Percentiles rank a stretch among this genome's conserved stretches.
phyloP scores from a whole-genome alignment of 75 land plant genomes.

The Selaginella moellendorffii region DNA sequence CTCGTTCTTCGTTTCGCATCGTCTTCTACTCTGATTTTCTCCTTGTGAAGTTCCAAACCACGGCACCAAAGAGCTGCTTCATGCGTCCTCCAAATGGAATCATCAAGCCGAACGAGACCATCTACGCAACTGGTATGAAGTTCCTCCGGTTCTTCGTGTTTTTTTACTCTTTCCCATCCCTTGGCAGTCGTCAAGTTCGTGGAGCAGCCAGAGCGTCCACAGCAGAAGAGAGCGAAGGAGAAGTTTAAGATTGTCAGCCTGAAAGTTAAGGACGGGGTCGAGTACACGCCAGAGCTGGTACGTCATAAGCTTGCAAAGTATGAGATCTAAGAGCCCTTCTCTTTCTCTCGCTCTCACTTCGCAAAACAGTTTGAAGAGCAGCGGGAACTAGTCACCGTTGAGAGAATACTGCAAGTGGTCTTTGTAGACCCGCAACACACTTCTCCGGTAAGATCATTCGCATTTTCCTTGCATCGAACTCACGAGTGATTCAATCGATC shows the following conservation, averaged over 20 bases:
- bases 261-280: constrained; percentile 7
- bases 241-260: constrained; percentile 9
- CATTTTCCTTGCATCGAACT: neutral
- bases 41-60: constrained; percentile 66
- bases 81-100: constrained; percentile 95
- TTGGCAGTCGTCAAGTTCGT: constrained; percentile 8
- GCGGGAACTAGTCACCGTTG: constrained; percentile 58
- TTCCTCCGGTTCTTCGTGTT: neutral
- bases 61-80: constrained; percentile 91
- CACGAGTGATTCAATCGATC: neutral
- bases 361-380: constrained; percentile 65
- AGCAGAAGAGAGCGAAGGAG: constrained; percentile 1
- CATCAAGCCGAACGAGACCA: constrained; percentile 69
- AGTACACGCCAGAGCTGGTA: constrained; percentile 9
- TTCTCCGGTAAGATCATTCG: constrained; percentile 37
- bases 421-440: constrained; percentile 60
- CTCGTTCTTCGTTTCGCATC: neutral
- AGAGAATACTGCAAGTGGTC: constrained; percentile 60
- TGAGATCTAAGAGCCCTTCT: neutral
- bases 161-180: neutral
- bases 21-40: neutral
- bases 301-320: constrained; percentile 8
- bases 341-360: neutral
- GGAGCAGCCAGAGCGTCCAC: constrained; percentile 7
- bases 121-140: constrained; percentile 59